A percentile compares a stretch with the other conserved stretches of the same genome.
Conservation (phyloP, 768 basidiomycete species). For the Trichaptum fuscoviolaceum region DNA sequence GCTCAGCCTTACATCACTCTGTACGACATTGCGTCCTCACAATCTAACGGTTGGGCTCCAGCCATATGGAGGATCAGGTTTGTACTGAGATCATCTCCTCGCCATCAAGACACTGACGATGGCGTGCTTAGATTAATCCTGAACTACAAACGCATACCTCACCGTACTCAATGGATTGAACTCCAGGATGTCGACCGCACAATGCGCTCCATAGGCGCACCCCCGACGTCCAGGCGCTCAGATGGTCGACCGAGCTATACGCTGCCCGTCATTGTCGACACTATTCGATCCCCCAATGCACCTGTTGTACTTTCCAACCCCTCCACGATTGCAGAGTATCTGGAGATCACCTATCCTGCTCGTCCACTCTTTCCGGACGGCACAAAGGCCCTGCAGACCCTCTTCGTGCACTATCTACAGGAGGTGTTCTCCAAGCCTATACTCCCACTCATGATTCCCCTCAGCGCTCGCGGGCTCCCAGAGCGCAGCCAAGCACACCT, state of each 20-base stretch:
- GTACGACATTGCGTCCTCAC: slow-evolving; percentile 60
- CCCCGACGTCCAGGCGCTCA: slow-evolving; percentile 44
- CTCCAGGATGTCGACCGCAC: slow-evolving; percentile 63
- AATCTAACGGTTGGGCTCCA: slow-evolving; percentile 69
- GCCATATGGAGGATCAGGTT: slow-evolving; percentile 71
- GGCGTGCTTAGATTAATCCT: slow-evolving; percentile 50
- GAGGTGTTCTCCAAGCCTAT: slow-evolving; percentile 62
- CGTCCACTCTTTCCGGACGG: slow-evolving; percentile 69
- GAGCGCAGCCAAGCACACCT: slow-evolving; percentile 51
- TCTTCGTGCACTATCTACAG: slow-evolving; percentile 68
- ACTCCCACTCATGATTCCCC: slow-evolving; percentile 63
- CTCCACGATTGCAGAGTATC: slow-evolving; percentile 64
- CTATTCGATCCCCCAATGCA: slow-evolving; percentile 35
- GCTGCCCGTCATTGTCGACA: slow-evolving; percentile 66
- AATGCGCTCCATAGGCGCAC: slow-evolving; percentile 52
- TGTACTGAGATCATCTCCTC: slow-evolving; percentile 10
- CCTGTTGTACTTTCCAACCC: slow-evolving; percentile 56
- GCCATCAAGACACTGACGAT: not conserved
- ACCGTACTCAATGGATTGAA: slow-evolving; percentile 67
- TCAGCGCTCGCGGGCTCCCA: slow-evolving; percentile 58
- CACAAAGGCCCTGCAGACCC: slow-evolving; percentile 57
- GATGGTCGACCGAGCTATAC: slow-evolving; percentile 63
- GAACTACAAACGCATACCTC: slow-evolving; percentile 71
- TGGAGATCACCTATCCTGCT: slow-evolving; percentile 62
- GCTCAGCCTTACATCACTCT: slow-evolving; percentile 51